A percentile compares a stretch with the other conserved stretches of the same genome.
phyloP scores from a whole-genome alignment of 257 asterid species.

The Salvia rosmarinus region DNA sequence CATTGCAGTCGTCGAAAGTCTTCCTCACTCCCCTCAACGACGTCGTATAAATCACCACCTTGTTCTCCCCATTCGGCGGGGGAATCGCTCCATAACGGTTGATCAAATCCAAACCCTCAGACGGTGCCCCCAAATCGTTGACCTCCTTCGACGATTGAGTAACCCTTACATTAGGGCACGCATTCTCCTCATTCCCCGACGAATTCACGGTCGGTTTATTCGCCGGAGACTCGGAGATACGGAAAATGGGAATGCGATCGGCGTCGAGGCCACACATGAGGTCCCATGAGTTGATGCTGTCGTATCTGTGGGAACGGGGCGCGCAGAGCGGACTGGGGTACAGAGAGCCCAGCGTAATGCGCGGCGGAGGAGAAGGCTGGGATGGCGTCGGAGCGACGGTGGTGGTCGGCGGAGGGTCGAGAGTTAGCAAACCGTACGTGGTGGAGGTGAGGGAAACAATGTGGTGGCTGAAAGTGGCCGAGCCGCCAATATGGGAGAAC shows the following conservation, averaged over 20 bases:
- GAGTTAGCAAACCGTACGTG: conserved; percentile 77
- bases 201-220: neutral
- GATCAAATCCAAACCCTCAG: conserved; percentile 27
- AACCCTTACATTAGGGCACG: conserved; percentile 36
- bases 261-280: conserved; percentile 87
- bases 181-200: conserved; percentile 36
- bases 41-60: conserved; percentile 78
- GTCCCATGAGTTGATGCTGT: conserved; percentile 86
- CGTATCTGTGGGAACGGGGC: conserved; percentile 50
- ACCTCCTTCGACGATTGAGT: neutral
- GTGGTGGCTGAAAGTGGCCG: conserved; percentile 83
- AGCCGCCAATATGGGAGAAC: conserved; percentile 71
- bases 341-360: conserved; percentile 69
- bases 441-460: conserved; percentile 96
- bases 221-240: conserved; percentile 32
- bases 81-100: conserved; percentile 52
- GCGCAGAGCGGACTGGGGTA: conserved; percentile 58
- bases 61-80: conserved; percentile 81
- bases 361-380: conserved; percentile 61
- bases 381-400: conserved; percentile 38
- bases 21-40: conserved; percentile 83
- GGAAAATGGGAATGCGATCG: conserved; percentile 56
- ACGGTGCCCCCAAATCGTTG: conserved; percentile 7
- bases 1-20: conserved; percentile 85
- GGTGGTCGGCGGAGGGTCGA: conserved; percentile 52